These are phyloP conservation scores for Debaryomyces robertsiae DNA, from an alignment of 1,139 yeast species.

Conservation along the genomic window DNA sequence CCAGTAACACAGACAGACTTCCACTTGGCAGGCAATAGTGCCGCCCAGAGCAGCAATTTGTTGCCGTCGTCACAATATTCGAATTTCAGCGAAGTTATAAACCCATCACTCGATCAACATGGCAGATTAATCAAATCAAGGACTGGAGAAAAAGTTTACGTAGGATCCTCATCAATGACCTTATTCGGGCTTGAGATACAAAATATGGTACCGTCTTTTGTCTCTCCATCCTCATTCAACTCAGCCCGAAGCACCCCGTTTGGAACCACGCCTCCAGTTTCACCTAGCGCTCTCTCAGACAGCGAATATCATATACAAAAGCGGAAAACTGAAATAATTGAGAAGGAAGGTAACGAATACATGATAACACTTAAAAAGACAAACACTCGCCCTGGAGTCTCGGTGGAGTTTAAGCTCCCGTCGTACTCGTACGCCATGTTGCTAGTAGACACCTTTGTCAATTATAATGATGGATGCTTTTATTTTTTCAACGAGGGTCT, in stretches of 20 bases:
- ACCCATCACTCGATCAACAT: constrained; percentile 68
- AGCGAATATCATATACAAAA: constrained; percentile 15
- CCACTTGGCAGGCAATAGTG: background rate
- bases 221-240: constrained; percentile 21
- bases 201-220: constrained; percentile 50
- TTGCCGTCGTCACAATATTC: constrained; percentile 5
- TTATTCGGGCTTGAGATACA: constrained; percentile 76
- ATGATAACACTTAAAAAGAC: constrained; percentile 68
- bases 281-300: constrained; percentile 2
- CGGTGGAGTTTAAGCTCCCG: constrained; percentile 71
- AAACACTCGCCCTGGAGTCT: constrained; percentile 65
- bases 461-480: constrained; percentile 82
- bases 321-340: constrained; percentile 52
- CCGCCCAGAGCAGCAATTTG: background rate
- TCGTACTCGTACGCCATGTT: constrained; percentile 76
- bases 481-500: constrained; percentile 84
- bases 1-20: background rate
- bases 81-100: constrained; percentile 47
- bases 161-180: constrained; percentile 83
- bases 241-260: constrained; percentile 16
- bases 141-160: constrained; percentile 73
- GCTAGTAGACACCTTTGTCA: constrained; percentile 72
- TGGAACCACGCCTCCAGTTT: constrained; percentile 1
- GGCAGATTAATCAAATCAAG: constrained; percentile 72
- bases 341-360: constrained; percentile 76